Base-by-base conservation (phyloP, 2,329 filamentous ascomycete species). In the Sporothrix luriei region DNA sequence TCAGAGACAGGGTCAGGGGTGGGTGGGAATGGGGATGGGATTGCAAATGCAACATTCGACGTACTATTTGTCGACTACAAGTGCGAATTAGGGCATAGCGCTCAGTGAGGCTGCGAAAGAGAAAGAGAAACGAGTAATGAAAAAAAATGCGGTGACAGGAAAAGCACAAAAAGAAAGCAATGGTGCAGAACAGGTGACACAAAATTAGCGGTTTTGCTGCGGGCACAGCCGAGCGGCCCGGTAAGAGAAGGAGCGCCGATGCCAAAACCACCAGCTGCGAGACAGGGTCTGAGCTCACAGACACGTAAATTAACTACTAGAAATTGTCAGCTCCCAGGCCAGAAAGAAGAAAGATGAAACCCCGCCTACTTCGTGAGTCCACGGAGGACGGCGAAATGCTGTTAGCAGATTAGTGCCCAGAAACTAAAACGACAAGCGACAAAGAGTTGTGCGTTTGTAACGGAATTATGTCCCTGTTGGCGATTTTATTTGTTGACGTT, bases 141-240 rank as follows among this genome's bases (percentile, higher is more conserved):
- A 49, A 68, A 68, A 57, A 48, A 68, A 57, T 33, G 24, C 16
- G n/a, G 57, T 62, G 57, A 59, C 21, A 38, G 4, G 21, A 33
- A 33, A 33, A 38, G 40, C 6, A 14, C 33, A 48, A 59, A 48
- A 57, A 57, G 19, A 48, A 59, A 68, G 26, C 19, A 59, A 24
- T 11, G 33, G 24, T 48, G 13, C 33, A 68, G 48, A 48, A 55
- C 7, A 13, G 48, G 46, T n/a, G 24, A 33, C 14, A n/a, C 24
- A n/a, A 29, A 13, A 51, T 65, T 65, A 66, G 49, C 48, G 64
- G 64, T 66, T 66, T 26, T 65, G 16, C 21, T 10, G 43, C 64
- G 64, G 64, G 64, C 64, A 29, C 48, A 40, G 33, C 64, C 64
- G 64, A 66, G 64, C 64, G 64, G 64, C 48, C 64, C 64, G 64